phyloP scores from a whole-genome alignment of 108 stramenopile species.

The Conticribra guillardii region DNA sequence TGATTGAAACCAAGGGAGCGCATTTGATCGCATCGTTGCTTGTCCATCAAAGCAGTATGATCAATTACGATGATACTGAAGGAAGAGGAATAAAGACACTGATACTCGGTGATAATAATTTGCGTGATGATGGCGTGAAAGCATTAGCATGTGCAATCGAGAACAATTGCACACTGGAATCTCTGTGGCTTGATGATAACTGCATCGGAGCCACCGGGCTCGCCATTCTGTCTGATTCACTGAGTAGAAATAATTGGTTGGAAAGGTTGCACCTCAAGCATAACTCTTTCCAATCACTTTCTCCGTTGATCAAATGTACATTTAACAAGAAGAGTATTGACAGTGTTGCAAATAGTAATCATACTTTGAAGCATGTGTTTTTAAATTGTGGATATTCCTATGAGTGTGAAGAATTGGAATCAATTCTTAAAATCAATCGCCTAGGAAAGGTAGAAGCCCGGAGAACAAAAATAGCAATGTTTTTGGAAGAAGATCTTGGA shows the following conservation, averaged over 20 bases:
- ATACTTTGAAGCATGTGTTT: slow-evolving; percentile 41
- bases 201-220: slow-evolving; percentile 28
- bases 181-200: slow-evolving; percentile 37
- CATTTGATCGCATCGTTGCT: slow-evolving; percentile 23
- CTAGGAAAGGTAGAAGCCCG: slow-evolving; percentile 32
- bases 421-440: slow-evolving; percentile 32
- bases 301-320: slow-evolving; percentile 29
- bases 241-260: slow-evolving; percentile 23
- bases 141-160: slow-evolving; percentile 28
- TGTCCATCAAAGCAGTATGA: slow-evolving; percentile 13
- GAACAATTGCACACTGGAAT: slow-evolving; percentile 25
- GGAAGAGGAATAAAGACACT: slow-evolving; percentile 26
- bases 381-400: slow-evolving; percentile 40
- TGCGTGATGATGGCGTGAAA: slow-evolving; percentile 38
- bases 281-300: slow-evolving; percentile 34
- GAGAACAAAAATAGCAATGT: slow-evolving; percentile 30
- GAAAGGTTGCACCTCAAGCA: slow-evolving; percentile 35
- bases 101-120: slow-evolving; percentile 38
- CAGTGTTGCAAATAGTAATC: slow-evolving; percentile 34
- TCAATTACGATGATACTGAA: neutral
- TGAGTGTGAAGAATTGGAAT: slow-evolving; percentile 39
- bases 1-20: slow-evolving; percentile 25
- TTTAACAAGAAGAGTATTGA: slow-evolving; percentile 37
- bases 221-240: slow-evolving; percentile 12
- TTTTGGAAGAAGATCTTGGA: slow-evolving; percentile 21